Percentiles rank a stretch among this genome's conserved stretches.
phyloP scores from a whole-genome alignment of 768 basidiomycete genomes.

The Terana coerulea region DNA sequence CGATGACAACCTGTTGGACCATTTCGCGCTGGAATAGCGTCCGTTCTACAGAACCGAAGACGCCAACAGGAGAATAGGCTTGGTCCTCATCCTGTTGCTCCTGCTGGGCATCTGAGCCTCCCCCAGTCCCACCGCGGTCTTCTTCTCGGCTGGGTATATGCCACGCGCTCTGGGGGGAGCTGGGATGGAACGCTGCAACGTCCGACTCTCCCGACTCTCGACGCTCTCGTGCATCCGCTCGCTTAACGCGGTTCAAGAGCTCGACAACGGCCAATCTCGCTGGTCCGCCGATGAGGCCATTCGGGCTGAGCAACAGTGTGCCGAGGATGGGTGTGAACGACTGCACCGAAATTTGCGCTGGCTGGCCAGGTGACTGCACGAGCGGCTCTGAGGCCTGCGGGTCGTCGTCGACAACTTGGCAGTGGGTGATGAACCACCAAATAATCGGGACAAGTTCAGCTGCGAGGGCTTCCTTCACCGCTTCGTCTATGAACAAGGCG shows the following conservation, averaged over 20 bases:
- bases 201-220: constrained; percentile 3
- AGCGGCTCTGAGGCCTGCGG: neutral
- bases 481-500: constrained; percentile 54
- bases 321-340: constrained; percentile 92
- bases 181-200: neutral
- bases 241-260: constrained; percentile 66
- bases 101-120: neutral
- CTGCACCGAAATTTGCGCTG: constrained; percentile 64
- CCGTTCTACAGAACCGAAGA: constrained; percentile 55
- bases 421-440: constrained; percentile 84
- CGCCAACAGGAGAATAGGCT: constrained; percentile 31
- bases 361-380: constrained; percentile 1
- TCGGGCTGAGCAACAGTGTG: constrained; percentile 79
- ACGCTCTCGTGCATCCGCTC: constrained; percentile 43
- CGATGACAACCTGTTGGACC: constrained; percentile 82
- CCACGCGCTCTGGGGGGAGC: neutral
- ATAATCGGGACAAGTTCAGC: constrained; percentile 75
- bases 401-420: constrained; percentile 26
- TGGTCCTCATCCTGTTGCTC: constrained; percentile 26
- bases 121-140: neutral
- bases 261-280: constrained; percentile 77
- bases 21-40: constrained; percentile 76
- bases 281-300: constrained; percentile 65
- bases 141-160: neutral
- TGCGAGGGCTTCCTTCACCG: constrained; percentile 84